A percentile compares a stretch with the other conserved stretches of the same genome.
These are phyloP conservation scores for Trichoderma endophyticum DNA, from an alignment of 2,329 filamentous ascomycete species.

Conservation along the genomic window DNA sequence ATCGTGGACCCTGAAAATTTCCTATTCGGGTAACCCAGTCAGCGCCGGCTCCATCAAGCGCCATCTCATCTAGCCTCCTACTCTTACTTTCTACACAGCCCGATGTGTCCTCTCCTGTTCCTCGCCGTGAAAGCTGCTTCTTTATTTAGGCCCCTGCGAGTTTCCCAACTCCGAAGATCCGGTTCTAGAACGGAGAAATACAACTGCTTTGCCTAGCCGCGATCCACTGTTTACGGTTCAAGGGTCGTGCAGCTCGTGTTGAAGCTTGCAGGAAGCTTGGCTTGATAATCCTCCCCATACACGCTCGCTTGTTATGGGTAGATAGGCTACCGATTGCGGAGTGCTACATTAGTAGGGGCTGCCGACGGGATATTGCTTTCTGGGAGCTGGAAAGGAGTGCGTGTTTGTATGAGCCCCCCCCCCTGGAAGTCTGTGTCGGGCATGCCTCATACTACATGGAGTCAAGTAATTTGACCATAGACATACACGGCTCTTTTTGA, in stretches of 20 bases:
- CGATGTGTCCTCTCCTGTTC: neutral
- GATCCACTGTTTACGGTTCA: neutral
- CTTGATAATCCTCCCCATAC: neutral
- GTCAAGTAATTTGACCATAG: neutral
- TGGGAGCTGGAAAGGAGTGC: neutral
- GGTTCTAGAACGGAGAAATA: neutral
- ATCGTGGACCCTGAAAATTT: conserved; percentile 20
- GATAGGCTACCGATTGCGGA: neutral
- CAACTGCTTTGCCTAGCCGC: neutral
- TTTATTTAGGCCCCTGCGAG: neutral
- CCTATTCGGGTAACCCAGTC: conserved; percentile 21
- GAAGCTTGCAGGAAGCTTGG: neutral
- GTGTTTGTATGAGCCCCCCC: neutral
- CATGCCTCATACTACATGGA: neutral
- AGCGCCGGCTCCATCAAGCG: neutral
- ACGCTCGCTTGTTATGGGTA: neutral
- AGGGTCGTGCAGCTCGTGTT: neutral
- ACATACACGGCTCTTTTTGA: too few relatives aligned
- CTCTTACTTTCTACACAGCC: neutral
- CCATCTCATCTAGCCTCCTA: neutral
- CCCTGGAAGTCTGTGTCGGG: neutral
- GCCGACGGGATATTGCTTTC: neutral
- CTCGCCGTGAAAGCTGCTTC: neutral
- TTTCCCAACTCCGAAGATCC: neutral
- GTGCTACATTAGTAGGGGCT: neutral